Conservation (phyloP, 345 rosid genomes). For the Hypericum perforatum region DNA sequence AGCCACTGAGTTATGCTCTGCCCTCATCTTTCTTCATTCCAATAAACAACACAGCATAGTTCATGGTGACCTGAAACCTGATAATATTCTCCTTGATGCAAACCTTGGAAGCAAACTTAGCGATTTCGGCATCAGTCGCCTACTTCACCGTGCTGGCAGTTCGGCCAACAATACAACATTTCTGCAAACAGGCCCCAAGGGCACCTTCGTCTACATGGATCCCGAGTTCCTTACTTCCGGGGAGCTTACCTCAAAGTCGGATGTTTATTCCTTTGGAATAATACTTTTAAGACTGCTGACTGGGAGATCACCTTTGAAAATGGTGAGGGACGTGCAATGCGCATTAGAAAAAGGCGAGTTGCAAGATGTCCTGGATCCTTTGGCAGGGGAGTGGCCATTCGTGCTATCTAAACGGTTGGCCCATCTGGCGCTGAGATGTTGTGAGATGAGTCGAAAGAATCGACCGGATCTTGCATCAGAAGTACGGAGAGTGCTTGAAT, state of each 20-base stretch:
- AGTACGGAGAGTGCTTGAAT: too few relatives aligned
- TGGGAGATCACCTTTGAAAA: slow-evolving; percentile 54
- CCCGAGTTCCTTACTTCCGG: slow-evolving; percentile 64
- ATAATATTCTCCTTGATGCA: slow-evolving; percentile 67
- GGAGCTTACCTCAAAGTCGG: too few relatives aligned
- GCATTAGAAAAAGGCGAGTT: slow-evolving; percentile 52
- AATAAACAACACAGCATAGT: too few relatives aligned
- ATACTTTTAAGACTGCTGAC: too few relatives aligned
- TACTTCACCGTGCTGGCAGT: slow-evolving; percentile 21
- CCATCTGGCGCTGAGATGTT: too few relatives aligned
- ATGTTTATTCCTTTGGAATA: too few relatives aligned
- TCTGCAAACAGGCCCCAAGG: slow-evolving; percentile 52
- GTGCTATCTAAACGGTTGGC: slow-evolving; percentile 77
- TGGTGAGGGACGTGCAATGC: slow-evolving; percentile 54
- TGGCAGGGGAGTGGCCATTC: slow-evolving; percentile 96
- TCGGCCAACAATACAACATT: slow-evolving; percentile 30
- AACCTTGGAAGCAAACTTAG: slow-evolving; percentile 71
- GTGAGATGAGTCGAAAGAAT: too few relatives aligned
- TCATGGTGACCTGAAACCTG: too few relatives aligned
- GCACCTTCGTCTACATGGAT: slow-evolving; percentile 68
- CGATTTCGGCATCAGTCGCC: slow-evolving; percentile 72
- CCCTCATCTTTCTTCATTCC: too few relatives aligned
- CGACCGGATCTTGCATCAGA: too few relatives aligned
- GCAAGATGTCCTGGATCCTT: slow-evolving; percentile 60
- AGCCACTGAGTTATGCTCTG: too few relatives aligned